Base-by-base conservation (phyloP, 2,329 filamentous ascomycete species). In the Fusarium sp. region DNA sequence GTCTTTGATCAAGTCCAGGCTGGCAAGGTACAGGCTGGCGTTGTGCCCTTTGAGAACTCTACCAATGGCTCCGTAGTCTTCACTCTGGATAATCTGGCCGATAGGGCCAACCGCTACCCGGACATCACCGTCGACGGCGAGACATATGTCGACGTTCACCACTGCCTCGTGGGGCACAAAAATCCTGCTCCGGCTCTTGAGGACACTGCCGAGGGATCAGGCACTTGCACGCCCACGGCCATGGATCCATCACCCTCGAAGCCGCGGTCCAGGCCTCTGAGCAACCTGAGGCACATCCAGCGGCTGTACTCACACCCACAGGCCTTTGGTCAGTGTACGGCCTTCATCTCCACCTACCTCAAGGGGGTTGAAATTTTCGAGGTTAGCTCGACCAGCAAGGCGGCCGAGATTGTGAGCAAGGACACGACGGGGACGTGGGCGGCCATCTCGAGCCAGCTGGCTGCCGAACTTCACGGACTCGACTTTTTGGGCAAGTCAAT, bases 11-110 rank as follows among this genome's bases (percentile, higher is more conserved):
- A 91, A 17, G 93, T 98, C 7, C 94, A 97, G 79, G 86, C 87
- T 40, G 88, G 89, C 66, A 80, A 85, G 51, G 90, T 90, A 1
- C 83, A 88, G 61, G 92, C 92, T 65, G 96, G 95, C 75, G 93
- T 98, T 35, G 93, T 98, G 2, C 96, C 96, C 8, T 95, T 98
- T 83, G 96, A 98, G 81, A 99, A 99, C 85, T 97, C 94, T 44
- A 96, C 94, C 80, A 98, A 98, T 82, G 96, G 96, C 78, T 92
- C 93, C 63, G 96, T 99, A 58, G 91, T 96, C 64, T 93, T 94
- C 81, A 98, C 95, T 0, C 89, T 98, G 27, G 95, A 98, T 83
- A 90, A 96, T 73, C 90, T 99, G 69, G 94, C 94, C 74, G 94
- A 98, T 83, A 87, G 93, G 29, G 84, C 90, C 42, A 83, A 82